These are phyloP conservation scores for Solanum corneliomulleri DNA, from an alignment of 257 asterid species.

Conservation along the genomic window DNA sequence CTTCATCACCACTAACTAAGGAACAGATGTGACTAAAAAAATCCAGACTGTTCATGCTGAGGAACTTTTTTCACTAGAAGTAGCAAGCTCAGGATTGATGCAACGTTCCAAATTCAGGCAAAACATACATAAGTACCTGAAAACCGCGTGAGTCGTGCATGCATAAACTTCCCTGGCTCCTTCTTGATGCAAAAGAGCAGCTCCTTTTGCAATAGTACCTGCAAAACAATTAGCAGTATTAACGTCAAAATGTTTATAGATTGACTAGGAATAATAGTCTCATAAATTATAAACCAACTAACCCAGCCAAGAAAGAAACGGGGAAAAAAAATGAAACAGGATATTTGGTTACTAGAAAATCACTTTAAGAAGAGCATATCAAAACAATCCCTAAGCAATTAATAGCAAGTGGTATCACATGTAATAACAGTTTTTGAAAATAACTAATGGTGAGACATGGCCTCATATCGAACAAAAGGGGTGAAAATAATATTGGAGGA, in stretches of 20 bases:
- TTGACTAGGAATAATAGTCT: neutral
- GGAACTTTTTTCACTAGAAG: neutral
- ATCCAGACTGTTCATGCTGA: neutral
- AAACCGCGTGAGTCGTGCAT: constrained; percentile 92
- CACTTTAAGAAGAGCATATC: neutral
- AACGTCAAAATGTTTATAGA: neutral
- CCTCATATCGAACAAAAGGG: neutral
- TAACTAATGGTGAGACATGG: neutral
- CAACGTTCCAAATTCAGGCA: neutral
- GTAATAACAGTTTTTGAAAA: neutral
- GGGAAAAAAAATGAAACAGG: neutral
- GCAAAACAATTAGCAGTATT: constrained; percentile 9
- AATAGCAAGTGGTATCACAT: neutral
- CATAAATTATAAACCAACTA: neutral
- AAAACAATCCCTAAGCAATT: neutral
- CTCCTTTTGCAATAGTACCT: constrained; percentile 96
- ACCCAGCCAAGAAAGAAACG: neutral
- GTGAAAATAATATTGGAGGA: neutral
- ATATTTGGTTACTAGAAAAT: neutral
- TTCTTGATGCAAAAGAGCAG: constrained; percentile 83
- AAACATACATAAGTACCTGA: constrained; percentile 37
- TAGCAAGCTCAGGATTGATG: neutral
- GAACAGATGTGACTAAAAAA: neutral
- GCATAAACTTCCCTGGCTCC: constrained; percentile 98
- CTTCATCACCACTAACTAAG: neutral